Evolutionary conservation across 2,329 filamentous ascomycete genomes (phyloP).

Genomic region (Pseudopyricularia javanii): DNA sequence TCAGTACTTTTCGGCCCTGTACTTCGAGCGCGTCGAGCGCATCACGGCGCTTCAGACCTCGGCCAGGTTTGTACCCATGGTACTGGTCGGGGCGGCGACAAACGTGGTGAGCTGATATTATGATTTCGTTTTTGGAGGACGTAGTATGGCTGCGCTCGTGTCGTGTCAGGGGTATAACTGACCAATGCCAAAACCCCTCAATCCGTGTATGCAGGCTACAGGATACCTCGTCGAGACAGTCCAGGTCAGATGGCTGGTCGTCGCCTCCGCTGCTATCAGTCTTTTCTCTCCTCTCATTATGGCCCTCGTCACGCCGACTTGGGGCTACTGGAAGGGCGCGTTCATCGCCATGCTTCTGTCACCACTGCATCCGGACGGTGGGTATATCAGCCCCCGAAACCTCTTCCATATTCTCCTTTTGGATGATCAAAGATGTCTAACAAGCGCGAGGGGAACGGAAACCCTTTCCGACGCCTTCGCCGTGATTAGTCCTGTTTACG

Average conservation of each 20-base stretch:
- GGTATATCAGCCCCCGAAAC: not conserved
- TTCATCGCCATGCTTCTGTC: not conserved
- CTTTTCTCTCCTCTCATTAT: not conserved
- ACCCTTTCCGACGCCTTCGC: too few species aligned
- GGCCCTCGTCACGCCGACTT: not conserved
- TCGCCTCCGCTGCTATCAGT: not conserved
- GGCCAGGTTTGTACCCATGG: slow-evolving; percentile 31
- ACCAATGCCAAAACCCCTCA: not conserved
- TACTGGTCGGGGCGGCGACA: slow-evolving; percentile 5
- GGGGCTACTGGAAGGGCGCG: not conserved
- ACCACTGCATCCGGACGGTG: not conserved
- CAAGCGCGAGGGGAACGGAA: not conserved
- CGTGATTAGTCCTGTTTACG: not conserved
- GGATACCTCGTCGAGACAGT: slow-evolving; percentile 26
- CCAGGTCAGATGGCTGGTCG: not conserved
- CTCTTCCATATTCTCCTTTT: not conserved
- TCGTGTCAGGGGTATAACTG: not conserved
- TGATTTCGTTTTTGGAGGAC: not conserved
- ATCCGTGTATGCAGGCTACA: slow-evolving; percentile 10
- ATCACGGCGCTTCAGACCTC: slow-evolving; percentile 32
- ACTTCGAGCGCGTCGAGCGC: slow-evolving; percentile 35
- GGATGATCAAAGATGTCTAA: not conserved
- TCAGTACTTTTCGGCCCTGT: slow-evolving; percentile 34
- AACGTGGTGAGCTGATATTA: not conserved
- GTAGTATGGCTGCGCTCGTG: not conserved